Evolutionary conservation across 192 early-diverging fungal species (phyloP).

Genomic region (Dispira simplex): DNA sequence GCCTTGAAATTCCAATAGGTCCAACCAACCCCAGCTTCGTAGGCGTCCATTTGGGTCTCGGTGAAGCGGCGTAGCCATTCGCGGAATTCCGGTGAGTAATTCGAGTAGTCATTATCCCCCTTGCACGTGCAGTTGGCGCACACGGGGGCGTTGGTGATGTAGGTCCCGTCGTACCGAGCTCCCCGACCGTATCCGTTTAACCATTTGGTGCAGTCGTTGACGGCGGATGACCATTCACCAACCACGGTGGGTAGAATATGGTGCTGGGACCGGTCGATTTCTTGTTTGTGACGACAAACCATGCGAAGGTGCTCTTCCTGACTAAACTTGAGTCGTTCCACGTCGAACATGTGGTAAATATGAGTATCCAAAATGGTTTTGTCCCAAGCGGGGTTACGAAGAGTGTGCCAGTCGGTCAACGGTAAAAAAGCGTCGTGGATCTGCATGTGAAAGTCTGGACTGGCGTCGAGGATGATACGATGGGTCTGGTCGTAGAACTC

Average conservation of each 20-base stretch:
- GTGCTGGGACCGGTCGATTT: constrained; percentile 21
- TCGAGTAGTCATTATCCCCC: constrained; percentile 24
- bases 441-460: constrained; percentile 11
- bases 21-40: constrained; percentile 43
- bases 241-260: constrained; percentile 41
- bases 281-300: constrained; percentile 18
- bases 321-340: constrained; percentile 22
- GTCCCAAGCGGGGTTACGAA: constrained; percentile 24
- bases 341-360: constrained; percentile 33
- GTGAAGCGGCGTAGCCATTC: constrained; percentile 35
- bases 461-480: constrained; percentile 12
- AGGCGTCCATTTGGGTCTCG: constrained; percentile 41
- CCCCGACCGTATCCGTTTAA: constrained; percentile 40
- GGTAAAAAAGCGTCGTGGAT: constrained; percentile 30
- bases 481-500: constrained; percentile 26
- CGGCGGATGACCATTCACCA: constrained; percentile 54
- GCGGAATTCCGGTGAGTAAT: constrained; percentile 13
- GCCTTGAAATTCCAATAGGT: constrained; percentile 63
- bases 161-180: constrained; percentile 46
- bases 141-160: constrained; percentile 18
- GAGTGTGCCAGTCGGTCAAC: constrained; percentile 22
- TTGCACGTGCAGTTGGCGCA: constrained; percentile 33
- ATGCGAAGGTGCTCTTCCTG: constrained; percentile 22
- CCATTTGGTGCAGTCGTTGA: constrained; percentile 43
- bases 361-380: constrained; percentile 30